Evolutionary conservation across 768 basidiomycete genomes (phyloP), one percentile per base, ranked within the genome.

Genomic region (Kwoniella dejecticola): DNA sequence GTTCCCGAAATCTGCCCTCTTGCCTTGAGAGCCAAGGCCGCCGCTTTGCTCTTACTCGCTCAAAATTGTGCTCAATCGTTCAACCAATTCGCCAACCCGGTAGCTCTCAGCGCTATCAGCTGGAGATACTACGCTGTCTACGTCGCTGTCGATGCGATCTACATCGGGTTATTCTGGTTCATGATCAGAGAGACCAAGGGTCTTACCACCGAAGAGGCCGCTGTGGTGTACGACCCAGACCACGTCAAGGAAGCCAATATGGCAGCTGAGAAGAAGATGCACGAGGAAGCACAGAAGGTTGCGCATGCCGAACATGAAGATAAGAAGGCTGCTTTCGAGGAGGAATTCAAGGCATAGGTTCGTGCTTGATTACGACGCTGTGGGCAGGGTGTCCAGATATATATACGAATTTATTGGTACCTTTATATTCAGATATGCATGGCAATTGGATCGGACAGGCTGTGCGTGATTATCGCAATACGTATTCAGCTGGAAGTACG

Each of bases 41-140:
- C 52, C 2, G 58, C 59, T 6, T 27, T 68, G 19, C 47, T 57
- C 17, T 21, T 58, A 24, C 46, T 60, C 17, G 27, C 57, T 5
- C 63, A 64, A 31, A 59, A 60, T 26, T 41, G 53, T 41, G 53
- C 59, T 15, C 56, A 53, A 26, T 57, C 64, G 2, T 72, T 72
- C 62, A 70, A 69, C 60, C 68, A 70, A 54, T 72, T 67, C 56
- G 71, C 64, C 58, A 72, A 70, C 56, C 60, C 66, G 1, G 60
- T 69, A 17, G 66, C 66, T 5, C 57, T 72, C 10, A 36, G 13
- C 2, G 60, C 63, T 2, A 65, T 70, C 55, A 63, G 61, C 19
- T 75, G 74, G 69, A 71, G 62, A 42, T 75, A 70, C 49, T 63
- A 63, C 31, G 52, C 44, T 27, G 55, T 63, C 30, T 63, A 63